These are phyloP conservation scores for Talaromyces borbonicus DNA, from an alignment of 495 filamentous ascomycete genomes.

Conservation along the genomic window DNA sequence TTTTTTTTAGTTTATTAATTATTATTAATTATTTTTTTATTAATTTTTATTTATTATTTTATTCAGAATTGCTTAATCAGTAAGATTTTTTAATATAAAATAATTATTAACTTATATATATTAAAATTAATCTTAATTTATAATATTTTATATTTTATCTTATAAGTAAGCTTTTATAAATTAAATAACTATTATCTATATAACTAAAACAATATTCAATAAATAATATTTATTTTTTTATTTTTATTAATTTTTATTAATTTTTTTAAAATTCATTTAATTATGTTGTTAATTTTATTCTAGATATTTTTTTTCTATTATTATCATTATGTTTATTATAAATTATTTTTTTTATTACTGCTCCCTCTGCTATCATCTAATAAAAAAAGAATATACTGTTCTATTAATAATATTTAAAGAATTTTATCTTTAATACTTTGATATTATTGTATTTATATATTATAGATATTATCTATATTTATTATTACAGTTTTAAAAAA, in stretches of 20 bases:
- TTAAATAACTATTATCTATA: neutral
- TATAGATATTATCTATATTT: conserved; percentile 8
- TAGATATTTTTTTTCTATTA: no score
- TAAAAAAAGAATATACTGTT: conserved; percentile 2
- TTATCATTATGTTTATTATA: no score
- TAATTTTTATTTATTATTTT: neutral
- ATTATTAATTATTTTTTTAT: no score
- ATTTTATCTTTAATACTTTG: conserved; percentile 9
- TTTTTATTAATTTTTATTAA: conserved; percentile 1
- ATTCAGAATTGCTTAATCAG: neutral
- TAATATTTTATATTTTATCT: neutral
- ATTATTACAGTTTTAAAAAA: neutral
- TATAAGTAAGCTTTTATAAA: no score
- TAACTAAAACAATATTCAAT: conserved; percentile 8
- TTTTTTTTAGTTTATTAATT: no score
- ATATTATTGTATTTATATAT: conserved; percentile 7
- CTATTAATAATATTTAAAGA: conserved; percentile 8
- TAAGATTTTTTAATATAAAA: neutral
- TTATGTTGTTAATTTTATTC: no score
- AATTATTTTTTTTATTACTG: neutral
- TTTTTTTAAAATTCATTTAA: conserved; percentile 5
- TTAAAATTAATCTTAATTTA: neutral
- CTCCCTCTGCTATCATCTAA: neutral
- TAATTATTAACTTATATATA: neutral
- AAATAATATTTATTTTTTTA: conserved; percentile 4